Evolutionary conservation across 2,329 filamentous ascomycete species (phyloP), one percentile per base, ranked within the genome.

Genomic region (Colletotrichum graminicola): DNA sequence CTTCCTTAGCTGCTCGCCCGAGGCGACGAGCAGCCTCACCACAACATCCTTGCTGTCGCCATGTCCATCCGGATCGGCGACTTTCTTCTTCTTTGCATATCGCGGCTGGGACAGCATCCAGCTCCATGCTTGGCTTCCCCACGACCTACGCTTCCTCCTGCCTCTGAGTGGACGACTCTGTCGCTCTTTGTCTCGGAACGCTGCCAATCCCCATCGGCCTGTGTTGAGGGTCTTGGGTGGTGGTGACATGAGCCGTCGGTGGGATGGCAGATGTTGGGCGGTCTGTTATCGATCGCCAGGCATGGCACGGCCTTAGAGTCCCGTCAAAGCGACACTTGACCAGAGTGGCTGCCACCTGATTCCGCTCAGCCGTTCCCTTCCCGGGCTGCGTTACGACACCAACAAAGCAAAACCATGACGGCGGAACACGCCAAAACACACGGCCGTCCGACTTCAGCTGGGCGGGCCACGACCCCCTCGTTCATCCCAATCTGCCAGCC

Each of bases 351-450:
- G 47, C 56, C 23, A 49, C 23, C 56, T 67, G 49, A 41, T 64
- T 56, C 67, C 51, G 51, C 52, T 45, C 67, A 66, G 47, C 54
- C 55, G 67, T 66, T 45, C 36, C 62, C 54, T 66, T 55, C 62
- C 47, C 39, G 36, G 36, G 55, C 55, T 34, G 51, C 14, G 29
- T 62, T 57, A 51, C 56, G 23, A 67, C 67, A 47, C 32, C 51
- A 67, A 63, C 63, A 43, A 29, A 67, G 63, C 57, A 67, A 57
- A 67, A 51, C 63, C 67, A 52, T 51, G 36, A 71, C 47, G 64
- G 57, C 39, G 67, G 67, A 71, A 56, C 34, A 57, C 51, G 47
- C 45, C 52, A 69, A 41, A 39, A 29, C 36, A 52, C 26, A 41
- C 66, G 41, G 45, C 49, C 18, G 36, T 29, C 43, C 66, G 43